A percentile compares a stretch with the other conserved stretches of the same genome.
phyloP scores from a whole-genome alignment of 2,329 filamentous ascomycete genomes.

The Proliferodiscus dingleyae region DNA sequence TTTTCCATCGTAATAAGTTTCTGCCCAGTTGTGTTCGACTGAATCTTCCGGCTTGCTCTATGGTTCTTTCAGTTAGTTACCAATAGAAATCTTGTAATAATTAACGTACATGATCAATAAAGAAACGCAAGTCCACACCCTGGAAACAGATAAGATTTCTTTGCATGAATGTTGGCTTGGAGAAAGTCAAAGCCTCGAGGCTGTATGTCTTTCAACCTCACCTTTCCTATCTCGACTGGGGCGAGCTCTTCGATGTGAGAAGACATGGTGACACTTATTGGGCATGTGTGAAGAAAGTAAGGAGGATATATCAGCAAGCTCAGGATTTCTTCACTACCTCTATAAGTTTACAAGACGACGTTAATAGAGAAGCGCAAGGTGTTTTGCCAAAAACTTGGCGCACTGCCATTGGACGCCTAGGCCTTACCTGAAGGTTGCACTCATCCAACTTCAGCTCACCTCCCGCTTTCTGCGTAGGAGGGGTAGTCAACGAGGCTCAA shows the following conservation, averaged over 20 bases:
- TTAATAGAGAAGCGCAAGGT: no score
- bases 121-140: background rate
- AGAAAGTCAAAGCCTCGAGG: background rate
- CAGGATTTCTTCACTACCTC: no score
- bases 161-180: background rate
- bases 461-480: no score
- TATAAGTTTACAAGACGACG: no score
- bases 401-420: no score
- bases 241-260: background rate
- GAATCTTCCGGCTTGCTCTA: constrained; percentile 8
- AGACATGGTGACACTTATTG: background rate
- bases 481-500: no score
- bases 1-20: constrained; percentile 8
- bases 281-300: background rate
- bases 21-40: constrained; percentile 7
- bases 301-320: no score
- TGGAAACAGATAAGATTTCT: background rate
- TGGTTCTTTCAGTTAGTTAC: background rate
- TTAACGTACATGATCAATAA: background rate
- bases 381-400: no score
- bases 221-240: background rate
- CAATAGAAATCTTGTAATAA: background rate
- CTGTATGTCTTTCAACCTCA: background rate
- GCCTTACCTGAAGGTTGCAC: no score
- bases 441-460: no score